phyloP scores from a whole-genome alignment of 176 grass and related monocot genomes.

The Triticum turgidum region DNA sequence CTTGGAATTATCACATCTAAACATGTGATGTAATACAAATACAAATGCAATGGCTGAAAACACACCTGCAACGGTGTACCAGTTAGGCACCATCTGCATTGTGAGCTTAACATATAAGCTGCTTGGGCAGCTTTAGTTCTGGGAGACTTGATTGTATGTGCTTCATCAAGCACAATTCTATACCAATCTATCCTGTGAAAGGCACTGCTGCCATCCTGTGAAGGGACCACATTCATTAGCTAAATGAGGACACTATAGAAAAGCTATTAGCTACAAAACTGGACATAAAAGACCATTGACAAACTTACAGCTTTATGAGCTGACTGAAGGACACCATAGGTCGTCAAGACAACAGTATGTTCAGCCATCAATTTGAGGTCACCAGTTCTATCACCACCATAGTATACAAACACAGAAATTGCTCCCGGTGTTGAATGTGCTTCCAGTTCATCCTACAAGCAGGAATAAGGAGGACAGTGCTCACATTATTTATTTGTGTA shows the following conservation, averaged over 20 bases:
- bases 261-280: neutral
- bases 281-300: neutral
- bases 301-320: constrained; percentile 62
- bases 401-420: constrained; percentile 83
- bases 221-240: constrained; percentile 15
- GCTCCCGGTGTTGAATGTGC: constrained; percentile 61
- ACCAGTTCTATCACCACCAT: constrained; percentile 68
- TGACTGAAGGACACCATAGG: constrained; percentile 68
- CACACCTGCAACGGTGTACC: constrained; percentile 85
- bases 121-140: constrained; percentile 74
- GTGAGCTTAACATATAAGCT: constrained; percentile 60
- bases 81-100: constrained; percentile 95
- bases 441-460: constrained; percentile 73
- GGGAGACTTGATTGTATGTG: constrained; percentile 80
- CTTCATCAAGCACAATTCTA: constrained; percentile 92
- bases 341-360: constrained; percentile 80
- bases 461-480: neutral
- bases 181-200: constrained; percentile 81
- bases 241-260: neutral
- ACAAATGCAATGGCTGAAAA: neutral
- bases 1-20: constrained; percentile 4
- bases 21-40: neutral
- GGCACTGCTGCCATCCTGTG: constrained; percentile 58
- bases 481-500: constrained; percentile 14
- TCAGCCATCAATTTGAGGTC: constrained; percentile 51